These are phyloP conservation scores for Fomitopsis pulvina DNA, from an alignment of 768 basidiomycete species.

Conservation along the genomic window DNA sequence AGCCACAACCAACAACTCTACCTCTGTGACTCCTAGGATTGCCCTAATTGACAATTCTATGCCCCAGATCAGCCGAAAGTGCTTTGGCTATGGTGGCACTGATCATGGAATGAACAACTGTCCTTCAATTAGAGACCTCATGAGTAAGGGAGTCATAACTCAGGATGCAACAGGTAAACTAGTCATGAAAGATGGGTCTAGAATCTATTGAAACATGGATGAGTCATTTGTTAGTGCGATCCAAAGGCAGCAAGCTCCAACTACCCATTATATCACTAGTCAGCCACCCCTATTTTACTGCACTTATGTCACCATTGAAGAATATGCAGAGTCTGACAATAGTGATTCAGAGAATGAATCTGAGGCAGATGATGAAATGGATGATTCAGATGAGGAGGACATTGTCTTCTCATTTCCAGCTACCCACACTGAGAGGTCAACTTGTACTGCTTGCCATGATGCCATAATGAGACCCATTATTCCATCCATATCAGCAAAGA, in stretches of 20 bases:
- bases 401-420: neutral
- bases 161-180: neutral
- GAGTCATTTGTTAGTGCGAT: conserved; percentile 5
- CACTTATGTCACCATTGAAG: neutral
- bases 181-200: neutral
- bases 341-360: neutral
- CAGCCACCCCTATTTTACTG: neutral
- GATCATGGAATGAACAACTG: conserved; percentile 5
- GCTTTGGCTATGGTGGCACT: conserved; percentile 8
- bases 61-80: neutral
- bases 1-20: neutral
- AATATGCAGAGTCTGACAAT: neutral
- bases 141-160: conserved; percentile 5
- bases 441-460: neutral
- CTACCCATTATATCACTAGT: neutral
- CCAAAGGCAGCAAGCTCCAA: neutral
- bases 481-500: too few relatives aligned
- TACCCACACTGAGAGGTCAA: neutral
- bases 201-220: neutral
- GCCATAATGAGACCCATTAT: neutral
- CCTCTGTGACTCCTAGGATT: neutral
- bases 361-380: neutral
- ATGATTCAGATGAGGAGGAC: neutral
- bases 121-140: neutral
- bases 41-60: neutral